Conservation (phyloP, 2,329 filamentous ascomycete genomes). For the Arachnopeziza araneosa region DNA sequence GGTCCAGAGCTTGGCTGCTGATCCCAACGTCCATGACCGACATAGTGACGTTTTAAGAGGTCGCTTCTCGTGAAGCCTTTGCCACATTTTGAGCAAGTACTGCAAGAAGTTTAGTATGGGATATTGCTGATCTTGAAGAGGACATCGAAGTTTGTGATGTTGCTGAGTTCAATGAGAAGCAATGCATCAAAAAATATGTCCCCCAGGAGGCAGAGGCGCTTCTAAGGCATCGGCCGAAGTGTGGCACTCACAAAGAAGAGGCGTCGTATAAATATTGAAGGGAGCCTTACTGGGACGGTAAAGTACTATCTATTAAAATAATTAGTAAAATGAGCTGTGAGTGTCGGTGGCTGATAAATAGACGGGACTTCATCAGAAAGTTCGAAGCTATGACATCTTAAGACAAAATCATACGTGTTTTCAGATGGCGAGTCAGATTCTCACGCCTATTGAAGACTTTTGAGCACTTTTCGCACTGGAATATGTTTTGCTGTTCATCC, state of each 20-base stretch:
- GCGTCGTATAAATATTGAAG: not conserved
- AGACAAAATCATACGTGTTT: slow-evolving; percentile 18
- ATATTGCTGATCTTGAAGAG: not conserved
- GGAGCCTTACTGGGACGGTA: not conserved
- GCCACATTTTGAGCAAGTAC: slow-evolving; percentile 20
- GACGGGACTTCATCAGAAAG: not conserved
- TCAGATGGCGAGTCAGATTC: slow-evolving; percentile 23
- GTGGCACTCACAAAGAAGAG: not conserved
- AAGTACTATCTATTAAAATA: not conserved
- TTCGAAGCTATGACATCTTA: not conserved
- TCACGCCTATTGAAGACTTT: slow-evolving; percentile 23
- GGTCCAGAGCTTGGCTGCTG: slow-evolving; percentile 1
- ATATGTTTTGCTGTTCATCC: not conserved
- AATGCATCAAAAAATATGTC: too few species aligned
- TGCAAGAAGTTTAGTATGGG: slow-evolving; percentile 15
- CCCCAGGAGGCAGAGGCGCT: too few species aligned
- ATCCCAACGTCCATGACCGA: slow-evolving; percentile 22
- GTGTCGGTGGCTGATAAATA: not conserved
- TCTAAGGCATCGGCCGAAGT: too few species aligned
- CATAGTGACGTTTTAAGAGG: slow-evolving; percentile 21
- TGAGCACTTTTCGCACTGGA: slow-evolving; percentile 13
- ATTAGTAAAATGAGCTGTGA: not conserved
- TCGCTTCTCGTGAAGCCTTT: slow-evolving; percentile 25
- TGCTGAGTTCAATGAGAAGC: too few species aligned
- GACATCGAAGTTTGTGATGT: too few species aligned